A percentile compares a stretch with the other conserved stretches of the same genome.
Evolutionary conservation across 345 rosid genomes (phyloP).

Genomic region (Moringa oleifera): DNA sequence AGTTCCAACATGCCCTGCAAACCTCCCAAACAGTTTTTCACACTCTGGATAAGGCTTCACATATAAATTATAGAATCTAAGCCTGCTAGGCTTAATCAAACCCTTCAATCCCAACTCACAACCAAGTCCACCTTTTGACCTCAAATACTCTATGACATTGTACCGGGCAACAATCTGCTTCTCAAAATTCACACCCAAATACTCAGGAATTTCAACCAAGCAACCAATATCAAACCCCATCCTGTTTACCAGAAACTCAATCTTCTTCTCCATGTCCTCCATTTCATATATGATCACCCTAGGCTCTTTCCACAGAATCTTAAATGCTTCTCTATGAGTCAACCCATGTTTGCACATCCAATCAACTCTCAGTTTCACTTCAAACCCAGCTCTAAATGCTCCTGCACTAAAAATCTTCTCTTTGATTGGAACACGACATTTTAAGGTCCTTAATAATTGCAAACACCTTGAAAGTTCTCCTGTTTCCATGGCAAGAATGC

Average conservation of each 20-base stretch:
- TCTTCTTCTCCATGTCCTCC: constrained; percentile 66
- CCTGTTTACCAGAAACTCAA: constrained; percentile 44
- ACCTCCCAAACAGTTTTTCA: constrained; percentile 59
- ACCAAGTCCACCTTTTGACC: constrained; percentile 57
- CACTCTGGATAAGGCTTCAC: constrained; percentile 93
- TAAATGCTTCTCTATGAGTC: constrained; percentile 70
- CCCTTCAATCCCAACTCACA: constrained; percentile 58
- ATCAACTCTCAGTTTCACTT: constrained; percentile 71
- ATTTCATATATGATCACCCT: constrained; percentile 53
- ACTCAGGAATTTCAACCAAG: constrained; percentile 77
- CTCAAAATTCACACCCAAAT: constrained; percentile 64
- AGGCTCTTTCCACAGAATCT: constrained; percentile 78
- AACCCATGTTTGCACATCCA: constrained; percentile 68
- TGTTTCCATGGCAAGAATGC: constrained; percentile 58
- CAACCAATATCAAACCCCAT: constrained; percentile 44
- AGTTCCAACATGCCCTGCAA: constrained; percentile 26
- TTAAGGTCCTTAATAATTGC: constrained; percentile 45
- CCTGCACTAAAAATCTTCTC: constrained; percentile 45
- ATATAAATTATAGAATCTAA: constrained; percentile 64
- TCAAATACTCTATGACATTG: constrained; percentile 62
- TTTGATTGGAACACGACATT: constrained; percentile 59
- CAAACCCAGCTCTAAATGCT: constrained; percentile 57
- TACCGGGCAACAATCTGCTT: constrained; percentile 73
- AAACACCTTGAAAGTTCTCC: constrained; percentile 74
- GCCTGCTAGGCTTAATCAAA: constrained; percentile 66